Conservation (phyloP, 495 filamentous ascomycete genomes). For the Aspergillus affinis region DNA sequence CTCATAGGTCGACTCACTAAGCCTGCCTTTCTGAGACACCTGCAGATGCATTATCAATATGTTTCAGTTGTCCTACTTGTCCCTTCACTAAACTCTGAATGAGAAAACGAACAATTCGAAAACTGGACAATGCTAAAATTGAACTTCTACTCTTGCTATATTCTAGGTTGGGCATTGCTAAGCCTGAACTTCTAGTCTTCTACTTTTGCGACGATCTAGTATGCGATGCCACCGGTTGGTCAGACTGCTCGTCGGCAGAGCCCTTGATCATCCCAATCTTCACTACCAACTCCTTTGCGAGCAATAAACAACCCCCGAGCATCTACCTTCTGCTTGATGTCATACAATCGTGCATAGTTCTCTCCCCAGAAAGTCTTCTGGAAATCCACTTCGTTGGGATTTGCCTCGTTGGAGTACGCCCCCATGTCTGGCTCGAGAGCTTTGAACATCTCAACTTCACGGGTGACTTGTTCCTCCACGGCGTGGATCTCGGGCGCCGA, state of each 20-base stretch:
- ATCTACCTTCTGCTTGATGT: conserved; percentile 30
- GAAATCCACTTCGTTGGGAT: conserved; percentile 35
- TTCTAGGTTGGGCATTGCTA: too few relatives aligned
- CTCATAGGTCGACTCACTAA: too few relatives aligned
- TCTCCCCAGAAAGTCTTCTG: conserved; percentile 42
- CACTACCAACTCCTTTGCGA: conserved; percentile 12
- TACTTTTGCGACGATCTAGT: too few relatives aligned
- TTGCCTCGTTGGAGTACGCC: conserved; percentile 43
- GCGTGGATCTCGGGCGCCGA: not conserved
- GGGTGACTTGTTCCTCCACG: conserved; percentile 6
- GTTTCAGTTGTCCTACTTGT: too few relatives aligned
- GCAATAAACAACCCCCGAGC: conserved; percentile 11
- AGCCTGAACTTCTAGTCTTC: too few relatives aligned
- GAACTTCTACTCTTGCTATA: too few relatives aligned
- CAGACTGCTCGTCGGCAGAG: conserved; percentile 4
- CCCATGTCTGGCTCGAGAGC: conserved; percentile 18
- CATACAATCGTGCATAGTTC: conserved; percentile 36
- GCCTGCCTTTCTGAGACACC: too few relatives aligned
- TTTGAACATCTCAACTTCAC: not conserved
- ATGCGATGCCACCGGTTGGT: too few relatives aligned
- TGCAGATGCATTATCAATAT: too few relatives aligned
- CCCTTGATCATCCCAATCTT: conserved; percentile 14
- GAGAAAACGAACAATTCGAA: too few relatives aligned
- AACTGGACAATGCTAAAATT: too few relatives aligned
- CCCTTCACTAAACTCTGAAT: too few relatives aligned